Evolutionary conservation across 129 eudicot genomes (phyloP).

Genomic region (Chrysanthemum makinoi): DNA sequence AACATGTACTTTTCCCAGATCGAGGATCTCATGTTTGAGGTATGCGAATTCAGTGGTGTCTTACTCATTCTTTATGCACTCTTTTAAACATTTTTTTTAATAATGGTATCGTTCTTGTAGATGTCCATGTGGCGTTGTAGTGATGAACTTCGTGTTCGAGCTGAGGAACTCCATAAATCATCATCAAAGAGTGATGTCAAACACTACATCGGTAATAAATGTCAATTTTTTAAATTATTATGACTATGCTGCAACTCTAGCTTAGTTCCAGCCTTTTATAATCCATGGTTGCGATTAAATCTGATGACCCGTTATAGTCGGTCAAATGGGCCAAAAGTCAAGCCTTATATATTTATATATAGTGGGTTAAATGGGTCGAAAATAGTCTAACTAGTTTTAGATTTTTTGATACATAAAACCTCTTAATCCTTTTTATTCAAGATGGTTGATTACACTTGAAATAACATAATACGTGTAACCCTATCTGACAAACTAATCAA

Average conservation of each 20-base stretch:
- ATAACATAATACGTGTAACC: neutral
- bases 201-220: constrained; percentile 79
- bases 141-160: constrained; percentile 88
- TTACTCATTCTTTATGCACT: constrained; percentile 1
- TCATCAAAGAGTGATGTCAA: constrained; percentile 82
- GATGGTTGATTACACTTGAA: neutral
- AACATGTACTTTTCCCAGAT: constrained; percentile 91
- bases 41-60: constrained; percentile 17
- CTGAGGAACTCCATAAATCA: constrained; percentile 70
- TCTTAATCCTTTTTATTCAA: too few relatives aligned
- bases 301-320: too few relatives aligned
- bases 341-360: too few relatives aligned
- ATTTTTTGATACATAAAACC: too few relatives aligned
- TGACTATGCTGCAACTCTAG: neutral
- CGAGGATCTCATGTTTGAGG: constrained; percentile 99
- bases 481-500: too few relatives aligned
- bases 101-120: constrained; percentile 33
- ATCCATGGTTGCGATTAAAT: too few relatives aligned
- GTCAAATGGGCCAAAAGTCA: too few relatives aligned
- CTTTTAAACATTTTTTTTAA: neutral
- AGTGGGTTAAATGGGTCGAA: too few relatives aligned
- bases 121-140: constrained; percentile 99
- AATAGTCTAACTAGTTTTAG: too few relatives aligned
- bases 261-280: too few relatives aligned
- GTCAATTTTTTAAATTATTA: neutral